phyloP scores from a whole-genome alignment of 2,329 filamentous ascomycete genomes.

The Diplocarpon rosae region DNA sequence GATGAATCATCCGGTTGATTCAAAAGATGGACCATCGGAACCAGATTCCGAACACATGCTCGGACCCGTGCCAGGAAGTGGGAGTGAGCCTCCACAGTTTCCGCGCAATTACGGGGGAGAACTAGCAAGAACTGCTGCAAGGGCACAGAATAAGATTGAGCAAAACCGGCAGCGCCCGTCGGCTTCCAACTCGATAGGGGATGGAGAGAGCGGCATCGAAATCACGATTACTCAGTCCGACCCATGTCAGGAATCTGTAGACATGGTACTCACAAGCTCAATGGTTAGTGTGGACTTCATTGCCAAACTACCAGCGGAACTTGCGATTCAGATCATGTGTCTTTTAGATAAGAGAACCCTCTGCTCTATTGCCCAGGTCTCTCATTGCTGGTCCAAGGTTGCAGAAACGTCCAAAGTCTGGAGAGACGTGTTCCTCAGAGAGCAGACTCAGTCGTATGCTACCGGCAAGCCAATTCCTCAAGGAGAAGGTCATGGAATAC shows the following conservation, averaged over 20 bases:
- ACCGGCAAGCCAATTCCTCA: slow-evolving; percentile 41
- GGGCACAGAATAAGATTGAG: slow-evolving; percentile 42
- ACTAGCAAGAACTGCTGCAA: slow-evolving; percentile 47
- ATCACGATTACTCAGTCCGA: slow-evolving; percentile 36
- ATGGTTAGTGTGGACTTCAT: slow-evolving; percentile 48
- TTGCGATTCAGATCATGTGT: slow-evolving; percentile 47
- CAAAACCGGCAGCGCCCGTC: slow-evolving; percentile 33
- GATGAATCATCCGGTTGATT: slow-evolving; percentile 10
- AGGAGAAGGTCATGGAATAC: slow-evolving; percentile 46
- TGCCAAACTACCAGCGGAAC: slow-evolving; percentile 41
- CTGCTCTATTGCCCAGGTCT: slow-evolving; percentile 39
- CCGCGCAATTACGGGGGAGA: slow-evolving; percentile 49
- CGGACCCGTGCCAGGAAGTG: slow-evolving; percentile 27
- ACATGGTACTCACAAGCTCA: not conserved
- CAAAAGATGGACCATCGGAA: slow-evolving; percentile 11
- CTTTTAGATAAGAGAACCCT: slow-evolving; percentile 44
- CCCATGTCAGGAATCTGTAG: not conserved
- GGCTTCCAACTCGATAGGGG: slow-evolving; percentile 30
- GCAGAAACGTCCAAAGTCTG: slow-evolving; percentile 47
- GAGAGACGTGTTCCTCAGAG: slow-evolving; percentile 51
- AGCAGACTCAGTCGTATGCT: slow-evolving; percentile 50
- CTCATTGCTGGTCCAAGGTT: slow-evolving; percentile 37
- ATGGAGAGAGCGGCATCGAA: slow-evolving; percentile 54
- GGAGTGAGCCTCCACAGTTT: slow-evolving; percentile 47
- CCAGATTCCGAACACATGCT: slow-evolving; percentile 10